Base-by-base conservation (phyloP, 2,329 filamentous ascomycete genomes). In the Beauveria sp. region DNA sequence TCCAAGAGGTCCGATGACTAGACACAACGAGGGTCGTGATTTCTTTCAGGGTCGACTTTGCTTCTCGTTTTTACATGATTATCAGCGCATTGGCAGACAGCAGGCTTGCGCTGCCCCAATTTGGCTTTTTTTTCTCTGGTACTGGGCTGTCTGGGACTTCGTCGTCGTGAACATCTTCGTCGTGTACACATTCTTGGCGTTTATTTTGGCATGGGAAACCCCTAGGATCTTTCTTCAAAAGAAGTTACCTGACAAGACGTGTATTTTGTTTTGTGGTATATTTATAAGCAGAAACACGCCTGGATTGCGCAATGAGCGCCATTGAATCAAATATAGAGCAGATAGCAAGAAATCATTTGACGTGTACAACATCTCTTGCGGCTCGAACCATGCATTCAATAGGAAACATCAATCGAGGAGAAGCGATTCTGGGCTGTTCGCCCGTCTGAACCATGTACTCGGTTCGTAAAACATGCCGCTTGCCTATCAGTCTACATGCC, bases 1-100 rank as follows among this genome's bases (percentile, higher is more conserved):
- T 75, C 76, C 59, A 87, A 86, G 73, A 82, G 83, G 74, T 79
- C 78, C 58, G 81, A 86, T 63, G 81, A 84, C 51, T 62, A 42
- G 34, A 57, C 10, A 20, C 10, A 18, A 14, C 8, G 64, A 68
- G n/a, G 24, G 22, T 38, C 14, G 26, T 45, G 14, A 40, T 52
- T 7, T 18, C 53, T 52, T 20, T 46, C 34, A 16, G 14, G 14
- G 12, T 38, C 34, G 34, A 14, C 18, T 46, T 22, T 34, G 52
- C 12, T 45, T 28, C 8, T 22, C 12, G 26, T 28, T 43, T 50
- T 9, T 20, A 16, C 12, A 42, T 43, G 30, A 47, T 34, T 8
- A 45, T 22, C 24, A 10, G 10, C n/a, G 30, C 59, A 50, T 51
- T 55, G 49, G 45, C 52, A 61, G 45, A 24, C 59, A 43, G 50